Base-by-base conservation (phyloP, 345 rosid species). In the Salix purpurea region DNA sequence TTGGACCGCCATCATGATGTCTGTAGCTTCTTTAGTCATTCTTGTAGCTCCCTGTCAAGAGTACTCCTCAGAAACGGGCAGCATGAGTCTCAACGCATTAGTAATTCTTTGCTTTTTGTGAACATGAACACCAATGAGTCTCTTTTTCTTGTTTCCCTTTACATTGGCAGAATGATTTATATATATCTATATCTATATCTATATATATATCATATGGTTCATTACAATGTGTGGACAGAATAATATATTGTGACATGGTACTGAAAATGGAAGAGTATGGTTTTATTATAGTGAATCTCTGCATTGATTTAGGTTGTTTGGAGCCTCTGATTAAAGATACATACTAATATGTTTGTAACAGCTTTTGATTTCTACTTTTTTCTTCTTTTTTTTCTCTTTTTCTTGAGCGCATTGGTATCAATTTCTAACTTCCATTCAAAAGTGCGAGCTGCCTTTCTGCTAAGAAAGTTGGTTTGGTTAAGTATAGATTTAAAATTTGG, bases 1-100 rank as follows among this genome's bases (percentile, higher is more conserved):
- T 84, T 79, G 85, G 82, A 67, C 61, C 83, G 70, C 82, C 81
- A 54, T 83, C 81, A 4, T 82, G 78, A 83, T 60, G 5, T 23
- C 64, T n/a, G 2, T 23, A 58, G 64, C 52, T 70, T 46, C 66
- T 36, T 75, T 64, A 30, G 9, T 7, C 24, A 30, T 46, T 23
- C 72, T 48, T 12, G 18, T 5, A 72, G 75, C 62, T 66, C 66
- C 24, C 52, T 58, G 6, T 71, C 39, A 61, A 64, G 69, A 58
- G 34, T 32, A 32, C 69, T 34, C n/a, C 71, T 34, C 30, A 72
- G 12, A n/a, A 52, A 56, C 30, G 30, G 44, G 30, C 48, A 13
- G 26, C 65, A 32, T 36, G 37, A 61, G 42, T 77, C 76, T 19
- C 30, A 19, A 18, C 72, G 64, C 61, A 65, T 32, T 32, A 42